Conservation (phyloP, 441 rosid species). For the Erodium texanum region DNA sequence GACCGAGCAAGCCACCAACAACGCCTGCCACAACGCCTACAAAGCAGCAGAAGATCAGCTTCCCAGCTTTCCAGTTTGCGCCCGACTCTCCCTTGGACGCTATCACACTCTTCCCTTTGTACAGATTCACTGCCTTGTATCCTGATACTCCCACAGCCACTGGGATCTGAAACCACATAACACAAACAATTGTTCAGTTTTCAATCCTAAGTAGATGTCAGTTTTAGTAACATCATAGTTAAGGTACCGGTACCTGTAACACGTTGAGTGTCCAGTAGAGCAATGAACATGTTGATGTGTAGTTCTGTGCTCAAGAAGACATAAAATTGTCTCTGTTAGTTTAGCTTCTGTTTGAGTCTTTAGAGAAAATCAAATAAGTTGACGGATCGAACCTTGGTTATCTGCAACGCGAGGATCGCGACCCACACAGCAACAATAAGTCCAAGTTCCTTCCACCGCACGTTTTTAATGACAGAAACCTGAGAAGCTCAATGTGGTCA, state of each 20-base stretch:
- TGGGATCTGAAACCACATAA: constrained; percentile 22
- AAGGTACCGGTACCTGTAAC: constrained; percentile 30
- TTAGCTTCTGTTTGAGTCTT: not conserved
- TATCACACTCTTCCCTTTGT: constrained; percentile 50
- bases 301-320: constrained; percentile 24
- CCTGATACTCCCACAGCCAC: constrained; percentile 47
- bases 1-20: constrained; percentile 63
- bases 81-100: constrained; percentile 49
- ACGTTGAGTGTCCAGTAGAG: constrained; percentile 54
- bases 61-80: constrained; percentile 26
- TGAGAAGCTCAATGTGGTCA: not conserved
- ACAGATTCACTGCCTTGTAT: constrained; percentile 50
- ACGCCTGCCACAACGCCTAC: constrained; percentile 50
- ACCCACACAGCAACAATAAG: constrained; percentile 60
- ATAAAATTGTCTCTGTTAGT: not conserved
- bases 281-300: constrained; percentile 43
- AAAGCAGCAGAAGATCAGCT: constrained; percentile 40
- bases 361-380: too few relatives aligned
- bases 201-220: too few relatives aligned
- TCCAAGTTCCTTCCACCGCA: constrained; percentile 62
- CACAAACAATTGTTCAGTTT: too few relatives aligned
- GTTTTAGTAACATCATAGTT: too few relatives aligned
- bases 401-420: constrained; percentile 51
- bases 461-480: constrained; percentile 48
- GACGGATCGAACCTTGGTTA: constrained; percentile 40